phyloP scores from a whole-genome alignment of 495 filamentous ascomycete genomes.

The Aspergillus diversus region DNA sequence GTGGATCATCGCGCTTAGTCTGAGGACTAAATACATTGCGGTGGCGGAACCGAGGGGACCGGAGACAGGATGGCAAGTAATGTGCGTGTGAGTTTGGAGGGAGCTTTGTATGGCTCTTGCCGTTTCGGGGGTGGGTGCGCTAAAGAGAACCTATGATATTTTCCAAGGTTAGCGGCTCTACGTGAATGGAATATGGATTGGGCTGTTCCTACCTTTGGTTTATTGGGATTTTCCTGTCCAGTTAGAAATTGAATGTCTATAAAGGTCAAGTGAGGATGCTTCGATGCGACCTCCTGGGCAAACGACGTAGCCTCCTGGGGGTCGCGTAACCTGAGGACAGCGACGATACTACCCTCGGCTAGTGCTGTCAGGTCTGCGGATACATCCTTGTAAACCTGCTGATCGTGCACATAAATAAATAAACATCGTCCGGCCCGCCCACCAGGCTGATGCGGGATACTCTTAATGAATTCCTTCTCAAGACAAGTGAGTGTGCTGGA shows the following conservation, averaged over 20 bases:
- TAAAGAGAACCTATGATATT: neutral
- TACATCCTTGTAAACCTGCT: neutral
- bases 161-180: neutral
- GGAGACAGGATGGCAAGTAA: neutral
- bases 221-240: neutral
- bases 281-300: neutral
- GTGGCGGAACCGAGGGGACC: neutral
- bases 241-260: neutral
- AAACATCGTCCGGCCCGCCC: neutral
- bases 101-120: neutral
- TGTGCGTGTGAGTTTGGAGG: neutral
- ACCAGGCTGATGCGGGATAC: neutral
- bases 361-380: neutral
- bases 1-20: neutral
- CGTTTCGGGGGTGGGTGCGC: neutral
- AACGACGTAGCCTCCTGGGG: neutral
- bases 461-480: neutral
- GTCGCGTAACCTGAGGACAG: neutral
- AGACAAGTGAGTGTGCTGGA: neutral
- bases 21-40: neutral
- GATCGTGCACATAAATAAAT: neutral
- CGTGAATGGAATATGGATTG: neutral
- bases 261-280: neutral
- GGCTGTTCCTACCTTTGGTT: neutral
- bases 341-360: neutral